These are phyloP conservation scores for Lentinula sp. DNA, from an alignment of 768 basidiomycete species.

Conservation along the genomic window DNA sequence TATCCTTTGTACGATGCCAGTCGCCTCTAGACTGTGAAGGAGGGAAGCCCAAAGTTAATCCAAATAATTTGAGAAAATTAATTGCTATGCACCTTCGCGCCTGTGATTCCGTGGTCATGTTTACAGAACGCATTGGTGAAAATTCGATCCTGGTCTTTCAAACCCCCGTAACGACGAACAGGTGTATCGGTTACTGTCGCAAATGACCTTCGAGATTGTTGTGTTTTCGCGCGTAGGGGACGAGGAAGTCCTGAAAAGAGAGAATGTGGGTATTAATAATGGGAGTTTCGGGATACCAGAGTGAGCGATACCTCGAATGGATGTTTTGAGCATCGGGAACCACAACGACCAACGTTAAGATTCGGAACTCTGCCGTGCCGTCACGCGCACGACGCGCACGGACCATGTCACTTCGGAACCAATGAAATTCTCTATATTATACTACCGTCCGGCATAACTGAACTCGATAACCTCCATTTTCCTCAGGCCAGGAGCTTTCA, in stretches of 20 bases:
- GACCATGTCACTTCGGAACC: not conserved
- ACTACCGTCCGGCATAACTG: too few relatives aligned
- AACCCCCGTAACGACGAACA: slow-evolving; percentile 85
- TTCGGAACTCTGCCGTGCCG: not conserved
- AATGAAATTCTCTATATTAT: not conserved
- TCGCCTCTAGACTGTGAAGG: slow-evolving; percentile 76
- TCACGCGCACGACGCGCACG: not conserved
- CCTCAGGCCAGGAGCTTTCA: too few relatives aligned
- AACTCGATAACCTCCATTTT: too few relatives aligned
- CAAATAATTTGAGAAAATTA: not conserved
- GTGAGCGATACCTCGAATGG: not conserved
- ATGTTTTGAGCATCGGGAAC: not conserved
- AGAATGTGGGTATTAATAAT: too few relatives aligned
- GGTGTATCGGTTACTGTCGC: slow-evolving; percentile 75
- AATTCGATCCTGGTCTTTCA: slow-evolving; percentile 92
- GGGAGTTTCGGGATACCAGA: not conserved
- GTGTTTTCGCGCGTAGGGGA: not conserved
- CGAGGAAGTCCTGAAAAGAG: not conserved
- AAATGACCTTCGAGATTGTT: slow-evolving; percentile 31
- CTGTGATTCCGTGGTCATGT: slow-evolving; percentile 91
- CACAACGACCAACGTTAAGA: not conserved
- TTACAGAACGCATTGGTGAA: slow-evolving; percentile 88
- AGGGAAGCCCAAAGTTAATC: not conserved
- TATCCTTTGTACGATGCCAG: slow-evolving; percentile 98
- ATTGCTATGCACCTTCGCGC: slow-evolving; percentile 59